Evolutionary conservation across 352 stramenopile genomes (phyloP), one percentile per base, ranked within the genome.

Genomic region (Pythium rishiriense): DNA sequence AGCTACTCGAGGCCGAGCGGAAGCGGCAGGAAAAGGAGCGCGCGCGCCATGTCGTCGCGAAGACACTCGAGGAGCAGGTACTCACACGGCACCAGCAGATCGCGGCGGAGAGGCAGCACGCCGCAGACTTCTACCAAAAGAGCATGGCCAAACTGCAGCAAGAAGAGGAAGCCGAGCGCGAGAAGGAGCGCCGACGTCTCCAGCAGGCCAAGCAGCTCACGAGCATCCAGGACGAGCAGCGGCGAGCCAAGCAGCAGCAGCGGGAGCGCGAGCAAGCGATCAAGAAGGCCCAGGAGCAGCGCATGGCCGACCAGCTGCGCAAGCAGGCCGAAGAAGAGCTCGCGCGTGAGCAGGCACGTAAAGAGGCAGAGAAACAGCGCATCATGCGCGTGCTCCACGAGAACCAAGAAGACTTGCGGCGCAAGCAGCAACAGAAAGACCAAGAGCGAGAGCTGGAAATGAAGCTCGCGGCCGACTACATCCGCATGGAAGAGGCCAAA

Each of bases 401-500:
- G 43, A 93, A 93, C 57, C 72, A 88, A 65, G 68, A 65, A 22
- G 79, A 89, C 25, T 57, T 91, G n/a, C 64, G 73, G 35, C 72
- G 73, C 46, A 94, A 94, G 64, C 72, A 81, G 12, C 68, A 76
- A 14, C 68, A 76, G 10, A 80, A 81, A 57, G 72, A 74, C 25
- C 68, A 61, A 7, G 85, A 94, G 24, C 80, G 73, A 7, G 83
- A 77, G 62, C 54, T 84, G 4, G 85, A 94, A 29, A 45, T 87
- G 33, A 87, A 90, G 58, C 67, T 94, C 19, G 81, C 81, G 4
- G 70, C 77, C 25, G 76, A 94, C 47, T 92, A 94, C 69, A 75
- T 88, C 28, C 57, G 72, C 6, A 90, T 90, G 80, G 85, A 94
- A 70, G 69, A 88, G 28, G 70, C 64, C 26, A 92, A 91, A 66